Conservation (phyloP, 768 basidiomycete species). For the Lentinula aciculospora region DNA sequence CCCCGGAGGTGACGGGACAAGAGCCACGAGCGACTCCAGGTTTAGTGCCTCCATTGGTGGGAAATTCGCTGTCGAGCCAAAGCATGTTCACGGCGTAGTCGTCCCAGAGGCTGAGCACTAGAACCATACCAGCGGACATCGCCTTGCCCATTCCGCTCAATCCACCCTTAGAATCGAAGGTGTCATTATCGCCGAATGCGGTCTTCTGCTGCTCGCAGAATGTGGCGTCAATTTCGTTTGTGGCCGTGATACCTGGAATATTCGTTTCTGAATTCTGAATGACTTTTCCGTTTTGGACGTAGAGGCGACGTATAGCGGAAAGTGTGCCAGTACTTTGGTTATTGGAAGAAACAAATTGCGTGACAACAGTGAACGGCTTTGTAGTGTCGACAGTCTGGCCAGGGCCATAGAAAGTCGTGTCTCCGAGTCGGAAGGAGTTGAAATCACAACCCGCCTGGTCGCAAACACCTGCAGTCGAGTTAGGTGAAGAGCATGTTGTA, state of each 20-base stretch:
- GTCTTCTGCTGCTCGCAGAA: constrained; percentile 28
- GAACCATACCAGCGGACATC: constrained; percentile 24
- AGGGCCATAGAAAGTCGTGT: constrained; percentile 32
- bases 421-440: constrained; percentile 41
- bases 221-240: constrained; percentile 32
- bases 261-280: constrained; percentile 32
- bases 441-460: constrained; percentile 42
- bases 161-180: constrained; percentile 27
- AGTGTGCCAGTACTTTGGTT: constrained; percentile 29
- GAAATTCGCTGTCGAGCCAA: constrained; percentile 27
- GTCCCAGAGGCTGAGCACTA: constrained; percentile 30
- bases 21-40: constrained; percentile 28
- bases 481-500: constrained; percentile 20
- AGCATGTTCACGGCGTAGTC: constrained; percentile 9
- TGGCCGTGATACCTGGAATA: constrained; percentile 23
- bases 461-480: constrained; percentile 28
- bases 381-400: constrained; percentile 35
- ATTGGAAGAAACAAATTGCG: constrained; percentile 35
- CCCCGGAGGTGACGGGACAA: constrained; percentile 28
- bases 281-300: constrained; percentile 37
- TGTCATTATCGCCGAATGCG: constrained; percentile 30
- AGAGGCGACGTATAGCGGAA: constrained; percentile 34
- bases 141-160: constrained; percentile 17
- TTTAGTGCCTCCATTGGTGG: not conserved
- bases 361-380: constrained; percentile 34